phyloP scores from a whole-genome alignment of 495 filamentous ascomycete genomes.

The Tuber indicum region DNA sequence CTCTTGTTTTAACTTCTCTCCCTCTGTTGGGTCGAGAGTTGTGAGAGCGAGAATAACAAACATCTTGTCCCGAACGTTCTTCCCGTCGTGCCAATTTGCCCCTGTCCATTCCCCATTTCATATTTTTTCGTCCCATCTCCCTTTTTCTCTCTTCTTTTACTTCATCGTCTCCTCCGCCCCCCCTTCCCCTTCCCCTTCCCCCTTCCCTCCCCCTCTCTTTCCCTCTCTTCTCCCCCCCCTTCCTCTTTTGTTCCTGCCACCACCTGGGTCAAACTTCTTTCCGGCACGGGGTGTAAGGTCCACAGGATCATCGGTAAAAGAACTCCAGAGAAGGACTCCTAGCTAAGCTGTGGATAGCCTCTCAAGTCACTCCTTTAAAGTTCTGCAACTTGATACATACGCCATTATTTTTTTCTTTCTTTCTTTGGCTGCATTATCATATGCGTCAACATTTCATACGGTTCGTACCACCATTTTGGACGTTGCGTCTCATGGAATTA shows the following conservation, averaged over 20 bases:
- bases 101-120: slow-evolving; percentile 22
- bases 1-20: background rate
- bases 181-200: background rate
- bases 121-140: slow-evolving; percentile 39
- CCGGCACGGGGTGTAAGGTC: slow-evolving; percentile 30
- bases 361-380: slow-evolving; percentile 37
- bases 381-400: slow-evolving; percentile 1
- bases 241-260: slow-evolving; percentile 20
- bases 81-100: slow-evolving; percentile 31
- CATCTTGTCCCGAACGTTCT: slow-evolving; percentile 14
- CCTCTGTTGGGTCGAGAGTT: background rate
- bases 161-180: slow-evolving; percentile 8
- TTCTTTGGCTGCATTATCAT: slow-evolving; percentile 37
- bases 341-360: slow-evolving; percentile 38
- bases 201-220: background rate
- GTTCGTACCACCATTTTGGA: slow-evolving; percentile 31
- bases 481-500: slow-evolving; percentile 22
- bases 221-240: slow-evolving; percentile 1
- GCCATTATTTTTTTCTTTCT: slow-evolving; percentile 10
- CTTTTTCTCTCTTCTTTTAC: slow-evolving; percentile 17
- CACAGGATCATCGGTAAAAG: slow-evolving; percentile 32
- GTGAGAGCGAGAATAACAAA: slow-evolving; percentile 32
- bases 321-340: slow-evolving; percentile 35
- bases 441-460: slow-evolving; percentile 36
- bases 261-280: slow-evolving; percentile 31